Evolutionary conservation across 1,139 yeast species (phyloP).

Genomic region (Diutina rugosa): DNA sequence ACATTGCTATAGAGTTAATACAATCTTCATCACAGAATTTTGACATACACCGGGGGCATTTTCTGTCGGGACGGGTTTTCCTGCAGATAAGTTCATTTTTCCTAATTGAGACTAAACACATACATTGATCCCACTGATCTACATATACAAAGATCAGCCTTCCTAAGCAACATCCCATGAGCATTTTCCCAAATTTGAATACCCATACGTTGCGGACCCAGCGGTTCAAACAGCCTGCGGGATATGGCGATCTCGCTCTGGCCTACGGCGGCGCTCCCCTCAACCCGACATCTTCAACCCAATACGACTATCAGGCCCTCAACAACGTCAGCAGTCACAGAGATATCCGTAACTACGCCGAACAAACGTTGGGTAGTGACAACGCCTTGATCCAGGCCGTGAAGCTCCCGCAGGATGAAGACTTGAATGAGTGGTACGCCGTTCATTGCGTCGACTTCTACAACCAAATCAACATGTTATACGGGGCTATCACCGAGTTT

Average conservation of each 20-base stretch:
- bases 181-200: conserved; percentile 47
- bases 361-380: conserved; percentile 88
- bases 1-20: not conserved
- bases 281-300: conserved; percentile 3
- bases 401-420: conserved; percentile 87
- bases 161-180: conserved; percentile 11
- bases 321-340: conserved; percentile 47
- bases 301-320: conserved; percentile 8
- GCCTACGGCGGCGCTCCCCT: conserved; percentile 6
- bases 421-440: conserved; percentile 89
- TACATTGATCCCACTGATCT: not conserved
- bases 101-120: not conserved
- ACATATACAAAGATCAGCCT: not conserved
- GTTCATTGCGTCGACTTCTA: conserved; percentile 86
- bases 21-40: not conserved
- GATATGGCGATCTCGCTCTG: conserved; percentile 30
- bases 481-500: conserved; percentile 91
- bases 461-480: conserved; percentile 92
- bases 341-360: conserved; percentile 75
- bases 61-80: not conserved
- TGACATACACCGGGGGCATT: too few relatives aligned
- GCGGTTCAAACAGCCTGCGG: conserved; percentile 38
- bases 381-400: conserved; percentile 88
- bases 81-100: not conserved
- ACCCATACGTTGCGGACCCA: conserved; percentile 41